phyloP scores from a whole-genome alignment of 2,329 filamentous ascomycete species.

The Allantophomopsis cytisporea region DNA sequence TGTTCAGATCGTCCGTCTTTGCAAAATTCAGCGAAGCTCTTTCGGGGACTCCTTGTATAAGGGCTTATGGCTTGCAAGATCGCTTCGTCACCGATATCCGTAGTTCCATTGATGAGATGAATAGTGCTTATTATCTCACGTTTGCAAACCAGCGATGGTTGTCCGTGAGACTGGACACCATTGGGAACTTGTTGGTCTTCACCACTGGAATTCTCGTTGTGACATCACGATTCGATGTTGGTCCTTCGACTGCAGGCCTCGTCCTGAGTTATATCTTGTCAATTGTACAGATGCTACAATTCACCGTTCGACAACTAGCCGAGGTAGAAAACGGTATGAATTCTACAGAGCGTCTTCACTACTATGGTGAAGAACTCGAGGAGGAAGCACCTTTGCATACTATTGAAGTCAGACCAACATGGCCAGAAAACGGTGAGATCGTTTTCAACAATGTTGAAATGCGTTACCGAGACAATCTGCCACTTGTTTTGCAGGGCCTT shows the following conservation, averaged over 20 bases:
- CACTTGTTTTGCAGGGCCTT: constrained; percentile 58
- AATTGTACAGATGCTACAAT: constrained; percentile 93
- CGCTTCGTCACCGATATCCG: constrained; percentile 62
- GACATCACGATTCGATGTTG: constrained; percentile 74
- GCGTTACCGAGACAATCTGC: constrained; percentile 61
- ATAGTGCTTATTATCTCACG: constrained; percentile 86
- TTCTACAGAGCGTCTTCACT: constrained; percentile 78
- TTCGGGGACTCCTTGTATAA: constrained; percentile 64
- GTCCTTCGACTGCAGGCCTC: constrained; percentile 73
- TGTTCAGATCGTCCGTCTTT: constrained; percentile 78
- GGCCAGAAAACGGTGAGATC: constrained; percentile 82
- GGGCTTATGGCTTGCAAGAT: constrained; percentile 72
- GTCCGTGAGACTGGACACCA: constrained; percentile 68
- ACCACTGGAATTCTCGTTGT: constrained; percentile 82
- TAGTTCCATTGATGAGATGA: constrained; percentile 75
- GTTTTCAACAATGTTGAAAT: constrained; percentile 63
- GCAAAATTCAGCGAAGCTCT: constrained; percentile 86
- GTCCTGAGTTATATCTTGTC: constrained; percentile 87
- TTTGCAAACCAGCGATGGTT: constrained; percentile 95
- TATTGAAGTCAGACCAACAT: constrained; percentile 55
- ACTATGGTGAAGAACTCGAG: constrained; percentile 78
- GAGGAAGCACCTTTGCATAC: constrained; percentile 80
- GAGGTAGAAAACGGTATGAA: constrained; percentile 99
- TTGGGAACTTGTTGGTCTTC: constrained; percentile 77
- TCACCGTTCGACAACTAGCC: constrained; percentile 83